Conservation (phyloP, 768 basidiomycete species). For the Boletus reticuloceps region DNA sequence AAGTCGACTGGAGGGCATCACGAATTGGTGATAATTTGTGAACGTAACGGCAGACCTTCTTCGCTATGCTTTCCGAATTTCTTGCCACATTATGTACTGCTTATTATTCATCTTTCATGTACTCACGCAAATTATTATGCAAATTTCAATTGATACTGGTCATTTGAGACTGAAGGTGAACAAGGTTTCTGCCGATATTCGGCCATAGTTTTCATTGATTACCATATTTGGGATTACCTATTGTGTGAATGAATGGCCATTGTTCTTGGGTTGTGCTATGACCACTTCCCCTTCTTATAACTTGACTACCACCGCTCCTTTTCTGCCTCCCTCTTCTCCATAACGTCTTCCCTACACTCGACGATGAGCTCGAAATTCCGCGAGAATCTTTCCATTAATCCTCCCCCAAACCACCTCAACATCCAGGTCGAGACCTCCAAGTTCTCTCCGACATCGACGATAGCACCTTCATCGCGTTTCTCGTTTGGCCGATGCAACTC, state of each 20-base stretch:
- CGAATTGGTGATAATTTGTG: too few relatives aligned
- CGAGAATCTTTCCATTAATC: conserved; percentile 28
- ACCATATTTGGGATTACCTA: conserved; percentile 15
- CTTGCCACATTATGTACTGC: too few relatives aligned
- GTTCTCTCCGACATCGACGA: conserved; percentile 45
- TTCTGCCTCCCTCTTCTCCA: neutral
- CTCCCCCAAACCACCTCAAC: conserved; percentile 8
- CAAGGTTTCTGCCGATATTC: too few relatives aligned
- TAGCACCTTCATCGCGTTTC: conserved; percentile 26
- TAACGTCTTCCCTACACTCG: neutral
- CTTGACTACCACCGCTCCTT: conserved; percentile 11
- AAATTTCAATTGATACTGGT: too few relatives aligned
- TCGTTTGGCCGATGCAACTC: conserved; percentile 21
- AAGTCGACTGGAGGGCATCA: too few relatives aligned
- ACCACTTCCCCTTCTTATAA: neutral
- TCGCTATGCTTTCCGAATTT: too few relatives aligned
- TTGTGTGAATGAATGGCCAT: conserved; percentile 16
- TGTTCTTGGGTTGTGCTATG: conserved; percentile 16
- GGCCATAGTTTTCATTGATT: too few relatives aligned
- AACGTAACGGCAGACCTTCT: too few relatives aligned
- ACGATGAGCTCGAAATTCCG: conserved; percentile 31
- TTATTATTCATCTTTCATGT: too few relatives aligned
- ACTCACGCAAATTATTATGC: too few relatives aligned
- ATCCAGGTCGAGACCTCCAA: conserved; percentile 33
- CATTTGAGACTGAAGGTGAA: too few relatives aligned